These are phyloP conservation scores for Hordeum pubiflorum DNA, from an alignment of 202 grass and related monocot genomes.

Conservation along the genomic window DNA sequence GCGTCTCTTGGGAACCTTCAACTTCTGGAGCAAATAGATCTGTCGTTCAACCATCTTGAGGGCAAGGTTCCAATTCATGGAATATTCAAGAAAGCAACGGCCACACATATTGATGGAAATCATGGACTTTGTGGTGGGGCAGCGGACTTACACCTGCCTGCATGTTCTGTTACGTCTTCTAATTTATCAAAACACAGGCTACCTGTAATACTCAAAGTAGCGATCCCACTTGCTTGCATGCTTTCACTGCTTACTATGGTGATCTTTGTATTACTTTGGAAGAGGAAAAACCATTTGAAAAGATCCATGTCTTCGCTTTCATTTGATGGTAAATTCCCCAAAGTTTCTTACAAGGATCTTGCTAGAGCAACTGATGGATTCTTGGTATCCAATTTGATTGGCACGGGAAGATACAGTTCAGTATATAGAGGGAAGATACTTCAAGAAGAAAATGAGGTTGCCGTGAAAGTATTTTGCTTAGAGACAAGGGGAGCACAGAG, in stretches of 20 bases:
- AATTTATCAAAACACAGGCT: neutral
- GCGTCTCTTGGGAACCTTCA: neutral
- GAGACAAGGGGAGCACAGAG: neutral
- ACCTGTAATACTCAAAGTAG: neutral
- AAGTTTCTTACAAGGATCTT: constrained; percentile 3
- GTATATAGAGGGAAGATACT: neutral
- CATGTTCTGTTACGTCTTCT: neutral
- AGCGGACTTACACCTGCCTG: neutral
- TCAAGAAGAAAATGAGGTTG: neutral
- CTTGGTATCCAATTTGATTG: neutral
- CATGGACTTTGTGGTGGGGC: neutral
- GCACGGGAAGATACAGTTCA: constrained; percentile 1
- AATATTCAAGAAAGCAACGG: neutral
- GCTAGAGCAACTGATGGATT: neutral
- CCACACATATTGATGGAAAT: neutral
- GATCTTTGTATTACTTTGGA: neutral
- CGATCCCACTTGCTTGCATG: neutral
- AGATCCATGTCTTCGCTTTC: neutral
- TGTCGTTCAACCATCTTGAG: constrained; percentile 1
- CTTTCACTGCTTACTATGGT: neutral
- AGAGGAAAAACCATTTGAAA: neutral
- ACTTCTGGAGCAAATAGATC: neutral
- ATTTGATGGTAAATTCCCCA: neutral
- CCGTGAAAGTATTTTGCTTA: neutral
- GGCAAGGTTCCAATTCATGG: neutral